These are phyloP conservation scores for Globisporangium parvum DNA, from an alignment of 352 stramenopile species.

Conservation along the genomic window DNA sequence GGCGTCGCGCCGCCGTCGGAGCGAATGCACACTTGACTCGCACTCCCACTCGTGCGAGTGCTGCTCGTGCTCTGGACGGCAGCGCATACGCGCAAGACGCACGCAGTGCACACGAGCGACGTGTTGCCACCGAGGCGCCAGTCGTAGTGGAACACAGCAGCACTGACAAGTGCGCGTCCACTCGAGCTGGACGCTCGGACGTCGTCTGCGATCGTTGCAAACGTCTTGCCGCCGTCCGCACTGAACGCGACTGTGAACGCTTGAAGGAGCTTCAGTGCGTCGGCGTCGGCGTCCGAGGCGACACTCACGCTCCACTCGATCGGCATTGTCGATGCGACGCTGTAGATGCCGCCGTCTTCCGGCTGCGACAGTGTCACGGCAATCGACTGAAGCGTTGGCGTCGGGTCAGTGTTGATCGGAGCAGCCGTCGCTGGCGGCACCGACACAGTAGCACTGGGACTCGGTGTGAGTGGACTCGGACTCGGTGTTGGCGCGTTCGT, in stretches of 20 bases:
- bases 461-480: not conserved
- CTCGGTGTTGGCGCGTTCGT: not conserved
- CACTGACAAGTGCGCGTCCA: not conserved
- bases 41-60: conserved; percentile 2
- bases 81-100: conserved; percentile 40
- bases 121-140: conserved; percentile 37
- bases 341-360: conserved; percentile 34
- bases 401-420: not conserved
- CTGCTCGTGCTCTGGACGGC: not conserved
- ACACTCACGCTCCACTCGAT: conserved; percentile 34
- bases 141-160: conserved; percentile 29
- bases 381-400: conserved; percentile 4
- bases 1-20: conserved; percentile 27
- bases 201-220: conserved; percentile 24
- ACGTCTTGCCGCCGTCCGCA: conserved; percentile 23
- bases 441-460: not conserved
- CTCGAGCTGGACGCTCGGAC: conserved; percentile 10
- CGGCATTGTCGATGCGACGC: conserved; percentile 28
- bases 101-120: conserved; percentile 33
- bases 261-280: conserved; percentile 14
- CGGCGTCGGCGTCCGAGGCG: conserved; percentile 12
- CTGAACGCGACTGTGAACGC: conserved; percentile 45
- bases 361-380: conserved; percentile 35
- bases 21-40: conserved; percentile 36
- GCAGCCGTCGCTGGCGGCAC: not conserved